Percentiles rank a stretch among this genome's conserved stretches.
Evolutionary conservation across 768 basidiomycete species (phyloP).

Genomic region (Mycena metata): DNA sequence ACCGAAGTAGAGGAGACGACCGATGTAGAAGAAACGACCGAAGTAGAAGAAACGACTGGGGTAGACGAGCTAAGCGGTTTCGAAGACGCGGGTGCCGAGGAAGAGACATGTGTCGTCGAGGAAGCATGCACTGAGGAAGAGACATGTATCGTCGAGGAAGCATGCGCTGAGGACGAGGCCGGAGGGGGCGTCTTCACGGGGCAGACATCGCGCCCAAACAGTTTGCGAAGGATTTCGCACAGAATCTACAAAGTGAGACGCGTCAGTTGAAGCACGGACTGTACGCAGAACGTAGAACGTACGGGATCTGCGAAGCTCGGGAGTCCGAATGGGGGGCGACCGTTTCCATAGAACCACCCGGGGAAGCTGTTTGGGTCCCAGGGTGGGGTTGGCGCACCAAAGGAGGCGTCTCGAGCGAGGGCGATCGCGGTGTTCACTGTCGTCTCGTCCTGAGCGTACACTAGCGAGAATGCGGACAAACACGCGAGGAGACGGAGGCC

Average conservation of each 20-base stretch:
- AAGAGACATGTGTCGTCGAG: neutral
- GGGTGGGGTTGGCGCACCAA: slow-evolving; percentile 14
- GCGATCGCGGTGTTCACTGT: slow-evolving; percentile 1
- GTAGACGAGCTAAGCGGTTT: neutral
- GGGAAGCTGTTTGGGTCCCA: neutral
- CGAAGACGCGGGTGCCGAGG: neutral
- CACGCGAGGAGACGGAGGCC: neutral
- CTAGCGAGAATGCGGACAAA: neutral
- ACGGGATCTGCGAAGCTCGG: slow-evolving; percentile 3
- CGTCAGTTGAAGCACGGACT: too few relatives aligned
- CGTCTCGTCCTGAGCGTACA: slow-evolving; percentile 2
- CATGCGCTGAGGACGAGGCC: neutral
- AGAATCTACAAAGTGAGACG: neutral
- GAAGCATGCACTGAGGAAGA: neutral
- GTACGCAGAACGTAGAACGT: neutral
- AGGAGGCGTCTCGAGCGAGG: neutral
- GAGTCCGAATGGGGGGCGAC: neutral
- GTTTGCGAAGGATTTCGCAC: slow-evolving; percentile 5
- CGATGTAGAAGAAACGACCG: neutral
- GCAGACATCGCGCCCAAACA: neutral
- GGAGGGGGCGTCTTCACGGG: neutral
- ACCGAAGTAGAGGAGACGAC: neutral
- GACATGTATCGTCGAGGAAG: neutral
- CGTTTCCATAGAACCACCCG: slow-evolving; percentile 8
- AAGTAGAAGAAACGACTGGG: neutral